A percentile compares a stretch with the other conserved stretches of the same genome.
Evolutionary conservation across 768 basidiomycete genomes (phyloP).

Genomic region (Termitomyces sp.): DNA sequence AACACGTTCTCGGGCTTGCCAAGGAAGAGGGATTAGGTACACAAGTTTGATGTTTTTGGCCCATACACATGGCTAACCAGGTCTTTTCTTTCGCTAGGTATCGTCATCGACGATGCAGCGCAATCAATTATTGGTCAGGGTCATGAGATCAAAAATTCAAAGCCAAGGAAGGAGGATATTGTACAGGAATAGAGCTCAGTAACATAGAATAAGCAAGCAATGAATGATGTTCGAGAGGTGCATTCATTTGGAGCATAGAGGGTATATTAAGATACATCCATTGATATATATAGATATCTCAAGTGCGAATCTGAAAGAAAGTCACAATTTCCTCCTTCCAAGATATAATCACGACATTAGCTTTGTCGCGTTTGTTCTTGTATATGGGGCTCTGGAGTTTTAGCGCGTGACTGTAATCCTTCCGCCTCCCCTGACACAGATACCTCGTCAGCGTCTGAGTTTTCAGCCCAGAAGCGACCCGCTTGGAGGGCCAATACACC

Average conservation of each 20-base stretch:
- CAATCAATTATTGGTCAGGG: constrained; percentile 82
- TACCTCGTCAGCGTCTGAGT: constrained; percentile 58
- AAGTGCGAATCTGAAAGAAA: constrained; percentile 7
- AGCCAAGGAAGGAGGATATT: constrained; percentile 95
- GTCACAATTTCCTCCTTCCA: not conserved
- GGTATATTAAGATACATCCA: constrained; percentile 22
- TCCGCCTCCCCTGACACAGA: constrained; percentile 20
- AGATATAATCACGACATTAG: not conserved
- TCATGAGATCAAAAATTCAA: constrained; percentile 72
- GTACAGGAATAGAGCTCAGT: constrained; percentile 57
- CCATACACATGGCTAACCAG: constrained; percentile 1
- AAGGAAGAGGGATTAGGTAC: constrained; percentile 82
- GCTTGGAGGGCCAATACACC: constrained; percentile 85
- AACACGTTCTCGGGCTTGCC: constrained; percentile 89
- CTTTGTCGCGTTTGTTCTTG: constrained; percentile 7
- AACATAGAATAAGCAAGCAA: constrained; percentile 6
- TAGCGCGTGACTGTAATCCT: constrained; percentile 25
- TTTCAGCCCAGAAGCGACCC: constrained; percentile 82
- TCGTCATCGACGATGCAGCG: constrained; percentile 82
- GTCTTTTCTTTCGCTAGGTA: constrained; percentile 41
- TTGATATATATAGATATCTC: constrained; percentile 14
- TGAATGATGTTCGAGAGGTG: constrained; percentile 7
- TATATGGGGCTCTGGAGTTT: constrained; percentile 26
- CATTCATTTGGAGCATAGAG: constrained; percentile 6
- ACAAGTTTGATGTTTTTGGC: constrained; percentile 13